A percentile compares a stretch with the other conserved stretches of the same genome.
Conservation (phyloP, 257 asterid genomes). For the Gentiana dahurica region DNA sequence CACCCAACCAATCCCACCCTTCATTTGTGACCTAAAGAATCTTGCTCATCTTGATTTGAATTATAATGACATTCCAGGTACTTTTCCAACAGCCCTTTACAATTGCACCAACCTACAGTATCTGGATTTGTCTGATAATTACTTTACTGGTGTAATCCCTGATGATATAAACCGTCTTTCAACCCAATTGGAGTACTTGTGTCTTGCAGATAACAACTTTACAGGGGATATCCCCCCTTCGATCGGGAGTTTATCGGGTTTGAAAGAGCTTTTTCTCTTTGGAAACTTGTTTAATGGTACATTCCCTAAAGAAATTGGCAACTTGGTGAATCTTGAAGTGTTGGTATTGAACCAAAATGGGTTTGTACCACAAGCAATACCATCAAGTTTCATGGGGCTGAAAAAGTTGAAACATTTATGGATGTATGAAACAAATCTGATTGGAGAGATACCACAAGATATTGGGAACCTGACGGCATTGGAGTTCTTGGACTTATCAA, state of each 20-base stretch:
- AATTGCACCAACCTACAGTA: slow-evolving; percentile 17
- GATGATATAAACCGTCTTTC: slow-evolving; percentile 39
- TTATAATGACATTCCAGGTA: slow-evolving; percentile 10
- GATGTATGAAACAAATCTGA: slow-evolving; percentile 34
- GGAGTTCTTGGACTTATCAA: slow-evolving; percentile 47
- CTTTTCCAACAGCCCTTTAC: slow-evolving; percentile 18
- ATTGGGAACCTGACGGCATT: slow-evolving; percentile 51
- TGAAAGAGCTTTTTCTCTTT: slow-evolving; percentile 23
- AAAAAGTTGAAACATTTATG: slow-evolving; percentile 39
- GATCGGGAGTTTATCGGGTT: slow-evolving; percentile 39
- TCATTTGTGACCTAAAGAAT: slow-evolving; percentile 19
- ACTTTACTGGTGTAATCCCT: slow-evolving; percentile 41
- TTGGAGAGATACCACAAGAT: slow-evolving; percentile 55
- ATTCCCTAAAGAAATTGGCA: slow-evolving; percentile 52
- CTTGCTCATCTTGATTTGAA: slow-evolving; percentile 15
- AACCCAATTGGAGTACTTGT: slow-evolving; percentile 25
- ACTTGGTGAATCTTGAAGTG: slow-evolving; percentile 41
- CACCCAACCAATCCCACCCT: slow-evolving; percentile 14
- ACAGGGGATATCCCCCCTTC: slow-evolving; percentile 49
- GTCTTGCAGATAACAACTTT: slow-evolving; percentile 42
- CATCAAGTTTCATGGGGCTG: slow-evolving; percentile 44
- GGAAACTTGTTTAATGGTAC: slow-evolving; percentile 36
- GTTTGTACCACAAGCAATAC: slow-evolving; percentile 52
- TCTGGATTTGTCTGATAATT: slow-evolving; percentile 55
- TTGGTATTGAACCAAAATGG: slow-evolving; percentile 24